Conservation (phyloP, 192 early-diverging fungal species). For the Podila clonocystis region DNA sequence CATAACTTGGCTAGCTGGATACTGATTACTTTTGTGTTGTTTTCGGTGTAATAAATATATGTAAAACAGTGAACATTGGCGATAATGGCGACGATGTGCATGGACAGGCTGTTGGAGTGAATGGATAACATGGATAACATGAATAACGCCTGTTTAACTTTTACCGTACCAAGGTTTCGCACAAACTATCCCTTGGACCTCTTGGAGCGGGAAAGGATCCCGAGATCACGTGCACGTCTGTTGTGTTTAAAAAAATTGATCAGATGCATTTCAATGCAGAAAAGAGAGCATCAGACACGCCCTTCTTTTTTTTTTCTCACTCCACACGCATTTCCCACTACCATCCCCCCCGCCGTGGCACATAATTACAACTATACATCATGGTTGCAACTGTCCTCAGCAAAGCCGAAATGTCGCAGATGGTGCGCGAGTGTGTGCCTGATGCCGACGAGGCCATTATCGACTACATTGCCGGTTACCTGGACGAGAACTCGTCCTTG, state of each 20-base stretch:
- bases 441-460: conserved; percentile 78
- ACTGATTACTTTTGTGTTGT: neutral
- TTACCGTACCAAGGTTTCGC: no score
- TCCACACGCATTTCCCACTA: neutral
- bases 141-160: no score
- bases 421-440: conserved; percentile 69
- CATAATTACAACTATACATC: neutral
- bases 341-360: neutral
- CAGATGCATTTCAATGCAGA: neutral
- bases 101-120: no score
- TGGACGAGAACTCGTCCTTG: conserved; percentile 66
- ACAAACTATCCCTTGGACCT: no score
- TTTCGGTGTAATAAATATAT: neutral
- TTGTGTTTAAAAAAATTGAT: neutral
- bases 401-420: conserved; percentile 50
- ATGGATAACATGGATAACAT: no score
- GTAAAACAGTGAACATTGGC: no score
- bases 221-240: neutral
- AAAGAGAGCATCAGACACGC: neutral
- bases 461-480: conserved; percentile 81
- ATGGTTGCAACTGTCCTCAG: conserved; percentile 47
- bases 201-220: neutral
- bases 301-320: neutral
- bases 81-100: no score
- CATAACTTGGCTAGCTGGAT: conserved; percentile 1